Percentiles rank a stretch among this genome's conserved stretches.
Conservation (phyloP, 345 rosid species). For the Orychophragmus violaceus region DNA sequence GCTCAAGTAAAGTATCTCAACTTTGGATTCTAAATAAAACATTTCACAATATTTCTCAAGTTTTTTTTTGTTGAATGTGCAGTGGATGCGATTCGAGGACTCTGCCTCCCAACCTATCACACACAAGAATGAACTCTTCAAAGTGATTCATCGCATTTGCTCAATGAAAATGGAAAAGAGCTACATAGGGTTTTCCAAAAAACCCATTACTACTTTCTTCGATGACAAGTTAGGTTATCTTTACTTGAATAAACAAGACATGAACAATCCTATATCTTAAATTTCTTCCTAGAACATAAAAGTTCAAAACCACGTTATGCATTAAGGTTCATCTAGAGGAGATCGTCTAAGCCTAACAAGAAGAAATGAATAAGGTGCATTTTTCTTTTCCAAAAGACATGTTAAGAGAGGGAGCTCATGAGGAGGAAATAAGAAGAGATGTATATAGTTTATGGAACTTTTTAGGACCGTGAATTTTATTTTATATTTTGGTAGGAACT, state of each 20-base stretch:
- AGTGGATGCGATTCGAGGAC: conserved; percentile 83
- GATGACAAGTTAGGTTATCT: conserved; percentile 33
- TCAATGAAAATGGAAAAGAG: conserved; percentile 38
- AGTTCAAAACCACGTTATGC: background rate
- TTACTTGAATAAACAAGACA: conserved; percentile 41
- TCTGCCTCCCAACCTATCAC: conserved; percentile 63
- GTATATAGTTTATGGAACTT: too few relatives aligned
- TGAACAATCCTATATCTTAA: conserved; percentile 21
- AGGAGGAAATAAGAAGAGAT: background rate
- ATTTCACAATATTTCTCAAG: background rate
- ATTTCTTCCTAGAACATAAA: background rate
- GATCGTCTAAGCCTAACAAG: background rate
- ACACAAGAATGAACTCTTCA: conserved; percentile 44
- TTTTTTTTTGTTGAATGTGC: background rate
- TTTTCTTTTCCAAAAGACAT: background rate
- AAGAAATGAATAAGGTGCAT: background rate
- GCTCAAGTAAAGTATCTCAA: conserved; percentile 50
- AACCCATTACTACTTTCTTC: conserved; percentile 27
- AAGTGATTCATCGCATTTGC: conserved; percentile 41
- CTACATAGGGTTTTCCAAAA: conserved; percentile 48
- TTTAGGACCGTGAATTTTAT: too few relatives aligned
- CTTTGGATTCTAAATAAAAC: conserved; percentile 1
- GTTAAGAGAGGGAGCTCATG: background rate
- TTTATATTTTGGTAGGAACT: too few relatives aligned
- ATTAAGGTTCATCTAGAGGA: background rate